A percentile compares a stretch with the other conserved stretches of the same genome.
phyloP scores from a whole-genome alignment of 2,329 filamentous ascomycete species.

The Fusarium brachygibbosum region DNA sequence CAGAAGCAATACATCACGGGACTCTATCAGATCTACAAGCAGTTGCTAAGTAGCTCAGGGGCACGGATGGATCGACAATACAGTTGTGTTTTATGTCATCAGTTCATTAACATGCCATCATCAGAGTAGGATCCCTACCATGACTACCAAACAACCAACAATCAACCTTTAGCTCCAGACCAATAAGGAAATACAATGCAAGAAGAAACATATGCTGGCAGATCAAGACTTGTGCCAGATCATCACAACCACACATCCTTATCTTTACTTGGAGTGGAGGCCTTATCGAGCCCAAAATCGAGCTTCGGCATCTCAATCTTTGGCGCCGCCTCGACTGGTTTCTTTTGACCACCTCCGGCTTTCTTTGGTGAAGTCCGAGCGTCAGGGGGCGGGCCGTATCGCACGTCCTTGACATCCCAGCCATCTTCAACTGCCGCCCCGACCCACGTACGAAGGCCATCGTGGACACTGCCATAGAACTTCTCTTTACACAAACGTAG shows the following conservation, averaged over 20 bases:
- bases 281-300: slow-evolving; percentile 61
- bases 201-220: slow-evolving; percentile 41
- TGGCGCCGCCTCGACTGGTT: slow-evolving; percentile 68
- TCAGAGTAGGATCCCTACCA: slow-evolving; percentile 49
- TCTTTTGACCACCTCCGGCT: slow-evolving; percentile 57
- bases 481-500: slow-evolving; percentile 96
- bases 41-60: slow-evolving; percentile 26
- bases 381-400: slow-evolving; percentile 72
- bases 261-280: slow-evolving; percentile 49
- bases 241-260: slow-evolving; percentile 53
- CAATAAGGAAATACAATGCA: slow-evolving; percentile 45
- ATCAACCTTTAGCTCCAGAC: slow-evolving; percentile 44
- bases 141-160: slow-evolving; percentile 50
- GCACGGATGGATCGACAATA: slow-evolving; percentile 30
- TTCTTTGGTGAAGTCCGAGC: slow-evolving; percentile 52
- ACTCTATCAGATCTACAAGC: slow-evolving; percentile 21
- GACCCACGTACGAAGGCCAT: slow-evolving; percentile 90
- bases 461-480: slow-evolving; percentile 93
- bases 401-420: slow-evolving; percentile 86
- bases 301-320: slow-evolving; percentile 72
- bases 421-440: slow-evolving; percentile 87
- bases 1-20: slow-evolving; percentile 1
- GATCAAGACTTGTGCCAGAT: slow-evolving; percentile 17
- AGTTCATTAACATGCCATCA: slow-evolving; percentile 58
- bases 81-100: slow-evolving; percentile 50